phyloP scores from a whole-genome alignment of 495 filamentous ascomycete species.

The Pyronema domesticum region DNA sequence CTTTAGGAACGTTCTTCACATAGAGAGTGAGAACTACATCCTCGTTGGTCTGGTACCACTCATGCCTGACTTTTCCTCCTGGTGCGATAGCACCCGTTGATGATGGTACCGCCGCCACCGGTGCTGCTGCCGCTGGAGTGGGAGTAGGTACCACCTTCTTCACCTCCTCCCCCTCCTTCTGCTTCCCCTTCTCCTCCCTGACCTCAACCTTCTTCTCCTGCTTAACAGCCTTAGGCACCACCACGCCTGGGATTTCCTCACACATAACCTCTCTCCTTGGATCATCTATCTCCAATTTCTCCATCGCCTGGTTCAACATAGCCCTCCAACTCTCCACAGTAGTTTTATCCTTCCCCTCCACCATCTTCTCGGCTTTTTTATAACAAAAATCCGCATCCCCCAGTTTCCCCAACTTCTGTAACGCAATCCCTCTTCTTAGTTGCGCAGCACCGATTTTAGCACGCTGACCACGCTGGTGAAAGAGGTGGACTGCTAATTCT shows the following conservation, averaged over 20 bases:
- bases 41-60: conserved; percentile 59
- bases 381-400: conserved; percentile 64
- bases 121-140: neutral
- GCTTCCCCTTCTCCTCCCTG: conserved; percentile 23
- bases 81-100: conserved; percentile 31
- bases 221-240: conserved; percentile 30
- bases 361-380: conserved; percentile 39
- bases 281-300: conserved; percentile 42
- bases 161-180: conserved; percentile 8
- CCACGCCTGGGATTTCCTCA: conserved; percentile 43
- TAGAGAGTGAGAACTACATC: conserved; percentile 51
- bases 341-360: conserved; percentile 39
- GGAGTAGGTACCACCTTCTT: conserved; percentile 8
- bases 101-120: conserved; percentile 1
- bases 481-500: conserved; percentile 53
- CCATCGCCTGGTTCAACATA: conserved; percentile 35
- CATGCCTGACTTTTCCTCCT: conserved; percentile 49
- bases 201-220: conserved; percentile 26
- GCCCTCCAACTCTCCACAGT: conserved; percentile 40
- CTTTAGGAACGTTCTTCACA: conserved; percentile 52
- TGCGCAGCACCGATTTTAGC: conserved; percentile 68
- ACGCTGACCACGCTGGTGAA: conserved; percentile 54
- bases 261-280: conserved; percentile 39
- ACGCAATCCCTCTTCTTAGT: conserved; percentile 56
- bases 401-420: conserved; percentile 51